phyloP scores from a whole-genome alignment of 805 yeast genomes.

The Saccharomycopsis microspora region DNA sequence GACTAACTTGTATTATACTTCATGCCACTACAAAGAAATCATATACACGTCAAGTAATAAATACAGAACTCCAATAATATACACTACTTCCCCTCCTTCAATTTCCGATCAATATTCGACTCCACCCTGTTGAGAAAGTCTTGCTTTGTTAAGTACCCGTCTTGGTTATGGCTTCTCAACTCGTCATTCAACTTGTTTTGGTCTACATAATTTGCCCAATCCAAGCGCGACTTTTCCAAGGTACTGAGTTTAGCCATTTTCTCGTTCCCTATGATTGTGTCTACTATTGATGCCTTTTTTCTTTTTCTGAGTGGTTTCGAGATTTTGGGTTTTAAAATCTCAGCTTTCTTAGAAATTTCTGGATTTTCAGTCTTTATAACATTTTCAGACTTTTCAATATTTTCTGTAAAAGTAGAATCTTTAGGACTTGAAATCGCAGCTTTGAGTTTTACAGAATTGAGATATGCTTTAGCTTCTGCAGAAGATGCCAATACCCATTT shows the following conservation, averaged over 20 bases:
- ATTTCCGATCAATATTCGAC: constrained; percentile 25
- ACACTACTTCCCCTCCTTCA: constrained; percentile 20
- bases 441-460: constrained; percentile 39
- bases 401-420: not conserved
- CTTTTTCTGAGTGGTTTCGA: constrained; percentile 12
- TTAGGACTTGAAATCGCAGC: constrained; percentile 3
- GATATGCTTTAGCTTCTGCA: constrained; percentile 79
- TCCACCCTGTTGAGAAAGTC: constrained; percentile 78
- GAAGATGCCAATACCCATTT: constrained; percentile 67
- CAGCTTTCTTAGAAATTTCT: not conserved
- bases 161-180: constrained; percentile 67
- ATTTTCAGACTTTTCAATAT: no score
- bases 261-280: constrained; percentile 59
- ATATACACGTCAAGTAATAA: no score
- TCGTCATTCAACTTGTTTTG: constrained; percentile 77
- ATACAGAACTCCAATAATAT: no score
- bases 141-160: constrained; percentile 84
- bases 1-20: no score
- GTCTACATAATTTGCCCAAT: constrained; percentile 93
- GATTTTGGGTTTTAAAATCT: constrained; percentile 16
- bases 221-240: constrained; percentile 82
- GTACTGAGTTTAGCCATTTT: constrained; percentile 79
- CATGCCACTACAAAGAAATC: not conserved
- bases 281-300: constrained; percentile 42
- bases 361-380: no score